Percentiles rank a stretch among this genome's conserved stretches.
Evolutionary conservation across 1,139 yeast species (phyloP).

Genomic region (Kodamaea arcana): DNA sequence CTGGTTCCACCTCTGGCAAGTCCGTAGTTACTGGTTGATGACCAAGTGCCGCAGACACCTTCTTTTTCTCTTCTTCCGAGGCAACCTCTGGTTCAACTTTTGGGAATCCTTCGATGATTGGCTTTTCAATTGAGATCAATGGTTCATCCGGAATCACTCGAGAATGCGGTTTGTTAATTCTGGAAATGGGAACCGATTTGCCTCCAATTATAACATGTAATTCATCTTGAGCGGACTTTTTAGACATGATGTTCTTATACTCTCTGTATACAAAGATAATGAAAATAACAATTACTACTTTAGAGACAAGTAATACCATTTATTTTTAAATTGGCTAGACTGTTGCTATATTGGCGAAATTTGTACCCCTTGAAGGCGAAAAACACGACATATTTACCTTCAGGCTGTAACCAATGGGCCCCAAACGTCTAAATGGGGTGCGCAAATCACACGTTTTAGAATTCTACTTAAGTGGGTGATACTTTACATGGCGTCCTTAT

Average conservation of each 20-base stretch:
- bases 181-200: conserved; percentile 32
- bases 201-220: conserved; percentile 31
- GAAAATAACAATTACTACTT: conserved; percentile 6
- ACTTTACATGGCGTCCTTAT: too few species aligned
- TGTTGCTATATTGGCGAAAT: neutral
- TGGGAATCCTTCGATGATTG: conserved; percentile 16
- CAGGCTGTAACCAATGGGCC: too few species aligned
- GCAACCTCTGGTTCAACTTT: conserved; percentile 22
- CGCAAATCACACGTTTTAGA: too few species aligned
- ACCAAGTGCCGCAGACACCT: neutral
- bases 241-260: conserved; percentile 7
- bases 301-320: conserved; percentile 7
- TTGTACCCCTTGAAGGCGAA: neutral
- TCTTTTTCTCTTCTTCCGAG: conserved; percentile 9
- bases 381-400: too few species aligned
- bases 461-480: too few species aligned
- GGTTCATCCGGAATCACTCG: conserved; percentile 24
- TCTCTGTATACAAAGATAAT: conserved; percentile 5
- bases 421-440: too few species aligned
- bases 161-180: conserved; percentile 40
- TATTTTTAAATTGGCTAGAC: neutral
- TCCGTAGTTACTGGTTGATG: neutral
- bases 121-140: conserved; percentile 9
- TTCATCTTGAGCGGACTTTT: conserved; percentile 3
- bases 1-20: conserved; percentile 16